Conservation (phyloP, 1,284 basidiomycete species). For the Cutaneotrichosporon sp. region DNA sequence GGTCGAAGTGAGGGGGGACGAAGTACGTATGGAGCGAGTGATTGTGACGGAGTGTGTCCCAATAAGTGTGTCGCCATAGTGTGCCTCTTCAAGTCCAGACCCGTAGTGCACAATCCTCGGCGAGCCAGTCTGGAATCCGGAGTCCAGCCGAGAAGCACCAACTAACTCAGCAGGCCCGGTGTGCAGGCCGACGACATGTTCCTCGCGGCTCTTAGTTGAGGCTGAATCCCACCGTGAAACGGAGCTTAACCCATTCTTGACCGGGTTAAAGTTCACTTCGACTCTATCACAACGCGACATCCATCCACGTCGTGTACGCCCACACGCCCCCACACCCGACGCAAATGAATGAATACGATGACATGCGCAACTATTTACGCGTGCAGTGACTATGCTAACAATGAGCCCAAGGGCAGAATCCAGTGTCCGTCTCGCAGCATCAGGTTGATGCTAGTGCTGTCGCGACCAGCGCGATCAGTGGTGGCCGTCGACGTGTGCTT, state of each 20-base stretch:
- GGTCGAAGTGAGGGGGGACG: neutral
- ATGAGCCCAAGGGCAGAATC: neutral
- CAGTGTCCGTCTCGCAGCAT: neutral
- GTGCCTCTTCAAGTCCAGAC: too few species aligned
- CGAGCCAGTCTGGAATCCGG: neutral
- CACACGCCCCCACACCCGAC: neutral
- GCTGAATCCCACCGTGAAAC: neutral
- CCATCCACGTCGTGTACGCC: neutral
- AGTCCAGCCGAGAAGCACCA: too few species aligned
- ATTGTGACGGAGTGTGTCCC: too few species aligned
- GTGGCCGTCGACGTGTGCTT: conserved; percentile 5
- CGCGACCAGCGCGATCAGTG: neutral
- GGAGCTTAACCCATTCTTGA: neutral
- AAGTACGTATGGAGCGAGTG: neutral
- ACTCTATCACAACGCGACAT: neutral
- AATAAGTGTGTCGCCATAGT: too few species aligned
- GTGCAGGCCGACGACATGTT: neutral
- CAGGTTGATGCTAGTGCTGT: neutral
- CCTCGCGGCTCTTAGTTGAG: neutral
- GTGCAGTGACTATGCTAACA: conserved; percentile 11
- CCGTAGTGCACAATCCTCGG: too few species aligned
- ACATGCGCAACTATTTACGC: conserved; percentile 3
- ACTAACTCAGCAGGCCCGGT: neutral
- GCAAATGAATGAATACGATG: conserved; percentile 4
- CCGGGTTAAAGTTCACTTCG: neutral